Evolutionary conservation across 1,284 basidiomycete genomes (phyloP), one percentile per base, ranked within the genome.

Genomic region (Ustilago cynodontis): DNA sequence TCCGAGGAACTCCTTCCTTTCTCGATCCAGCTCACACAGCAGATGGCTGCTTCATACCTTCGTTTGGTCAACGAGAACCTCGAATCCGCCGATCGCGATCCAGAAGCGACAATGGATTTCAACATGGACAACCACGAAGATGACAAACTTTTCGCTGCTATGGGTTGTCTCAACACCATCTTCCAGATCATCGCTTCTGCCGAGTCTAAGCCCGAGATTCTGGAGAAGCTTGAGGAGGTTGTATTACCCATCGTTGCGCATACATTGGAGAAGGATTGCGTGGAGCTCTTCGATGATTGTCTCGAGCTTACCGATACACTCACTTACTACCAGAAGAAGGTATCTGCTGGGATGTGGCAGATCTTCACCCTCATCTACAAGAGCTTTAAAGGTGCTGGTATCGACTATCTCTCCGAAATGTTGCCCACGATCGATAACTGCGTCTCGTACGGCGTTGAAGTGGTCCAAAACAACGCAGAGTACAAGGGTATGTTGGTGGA

Each of bases 371-470:
- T 91, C 57, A 94, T 93, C 0, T 94, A 94, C 87, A 89, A 90
- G 68, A 87, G 93, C n/a, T 94, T 95, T 90, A 94, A 94, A 86
- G 88, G 89, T 5, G 91, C 92, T 39, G 93, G 93, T 14, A 88
- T 93, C 47, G 94, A 95, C 87, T 95, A 94, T 88, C 64, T 80
- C n/a, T 69, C 75, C 80, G 94, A 96, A 85, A 95, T 95, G 93
- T 89, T 94, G 49, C 92, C 93, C 9, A 91, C 92, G 3, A 87
- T 96, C 62, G 93, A 95, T 88, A 96, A 96, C 88, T 93, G 94
- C 86, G 89, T 96, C 59, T 93, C 92, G 14, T 95, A 91, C 83
- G 94, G 94, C 11, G 88, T 90, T 20, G 92, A 94, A 14, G 87
- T 91, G 14, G 91, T 96, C 86, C 91, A 91, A 80, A 83, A 89